These are phyloP conservation scores for Dothiorella sarmentorum DNA, from an alignment of 2,329 filamentous ascomycete species.

Conservation along the genomic window DNA sequence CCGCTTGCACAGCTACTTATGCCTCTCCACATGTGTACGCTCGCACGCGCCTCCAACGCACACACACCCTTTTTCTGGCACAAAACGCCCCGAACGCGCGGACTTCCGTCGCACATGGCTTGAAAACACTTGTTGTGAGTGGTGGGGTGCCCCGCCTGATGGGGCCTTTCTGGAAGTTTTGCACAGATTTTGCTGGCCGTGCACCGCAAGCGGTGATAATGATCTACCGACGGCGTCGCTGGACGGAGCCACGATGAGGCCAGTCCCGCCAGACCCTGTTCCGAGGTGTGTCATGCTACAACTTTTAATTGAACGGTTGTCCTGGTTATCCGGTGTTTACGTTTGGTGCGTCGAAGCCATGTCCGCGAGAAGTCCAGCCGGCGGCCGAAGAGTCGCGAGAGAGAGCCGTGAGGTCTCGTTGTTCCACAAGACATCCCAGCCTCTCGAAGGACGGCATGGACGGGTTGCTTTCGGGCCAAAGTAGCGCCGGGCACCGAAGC, in stretches of 20 bases:
- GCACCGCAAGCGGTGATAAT: conserved; percentile 11
- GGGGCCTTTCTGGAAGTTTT: conserved; percentile 18
- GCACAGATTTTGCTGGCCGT: conserved; percentile 18
- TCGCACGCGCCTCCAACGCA: background rate
- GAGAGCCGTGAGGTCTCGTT: background rate
- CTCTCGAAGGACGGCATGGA: background rate
- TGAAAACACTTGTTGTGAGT: conserved; percentile 6
- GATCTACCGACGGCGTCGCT: conserved; percentile 14
- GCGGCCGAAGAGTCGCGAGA: background rate
- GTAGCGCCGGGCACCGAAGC: background rate
- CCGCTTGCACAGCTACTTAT: conserved; percentile 10
- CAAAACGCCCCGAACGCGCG: conserved; percentile 14
- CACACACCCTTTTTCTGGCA: background rate
- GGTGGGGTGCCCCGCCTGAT: conserved; percentile 8
- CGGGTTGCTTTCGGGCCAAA: background rate
- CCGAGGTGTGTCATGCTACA: background rate
- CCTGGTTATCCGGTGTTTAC: background rate
- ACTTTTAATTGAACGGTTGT: background rate
- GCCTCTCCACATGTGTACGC: conserved; percentile 6
- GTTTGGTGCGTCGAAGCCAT: background rate
- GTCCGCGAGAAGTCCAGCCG: background rate
- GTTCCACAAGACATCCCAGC: background rate
- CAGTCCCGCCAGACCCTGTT: conserved; percentile 7
- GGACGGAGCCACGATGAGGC: conserved; percentile 3
- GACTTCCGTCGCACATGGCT: conserved; percentile 9